Base-by-base conservation (phyloP, 352 stramenopile species). In the Nothophytophthora sp. region DNA sequence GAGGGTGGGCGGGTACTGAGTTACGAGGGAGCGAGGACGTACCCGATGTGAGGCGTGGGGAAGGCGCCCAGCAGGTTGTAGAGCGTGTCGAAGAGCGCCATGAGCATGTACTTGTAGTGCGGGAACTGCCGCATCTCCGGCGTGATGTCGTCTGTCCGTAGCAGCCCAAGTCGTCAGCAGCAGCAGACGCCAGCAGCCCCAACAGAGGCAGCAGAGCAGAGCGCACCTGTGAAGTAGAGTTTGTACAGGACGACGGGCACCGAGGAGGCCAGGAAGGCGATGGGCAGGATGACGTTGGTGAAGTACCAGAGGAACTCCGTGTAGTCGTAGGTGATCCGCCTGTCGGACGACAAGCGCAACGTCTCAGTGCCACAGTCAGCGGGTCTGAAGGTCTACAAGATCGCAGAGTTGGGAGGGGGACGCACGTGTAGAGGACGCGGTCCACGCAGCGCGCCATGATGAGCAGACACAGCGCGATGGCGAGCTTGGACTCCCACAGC, bases 251-350 rank as follows among this genome's bases (percentile, higher is more conserved):
- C 83, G 2, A 94, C 67, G 11, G 86, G 86, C 62, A 79, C 87
- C 19, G 79, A 83, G 5, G 80, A 90, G 23, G 87, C 56, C 1
- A 91, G 42, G 52, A 93, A 96, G 12, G 77, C 73, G 28, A 94
- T 63, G 33, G 80, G 78, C 23, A 89, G 71, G 56, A 96, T 87
- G 29, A 92, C 67, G 54, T 93, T 92, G 25, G 77, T 80, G 28
- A 94, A 94, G 60, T 94, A 96, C 83, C 83, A 96, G 12, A 95
- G 75, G 56, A 92, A 95, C 18, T 73, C 67, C n/a, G 72, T 85
- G 65, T 95, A 95, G 50, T 91, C 81, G 54, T 92, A 95, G 52
- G 84, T 92, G 54, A 95, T 89, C 48, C 84, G 84, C 24, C 82
- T 91, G n/a, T n/a, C n/a, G n/a, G n/a, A 66, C n/a, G n/a, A n/a